phyloP scores from a whole-genome alignment of 202 grass and related monocot species.

The Elaeis oleifera region DNA sequence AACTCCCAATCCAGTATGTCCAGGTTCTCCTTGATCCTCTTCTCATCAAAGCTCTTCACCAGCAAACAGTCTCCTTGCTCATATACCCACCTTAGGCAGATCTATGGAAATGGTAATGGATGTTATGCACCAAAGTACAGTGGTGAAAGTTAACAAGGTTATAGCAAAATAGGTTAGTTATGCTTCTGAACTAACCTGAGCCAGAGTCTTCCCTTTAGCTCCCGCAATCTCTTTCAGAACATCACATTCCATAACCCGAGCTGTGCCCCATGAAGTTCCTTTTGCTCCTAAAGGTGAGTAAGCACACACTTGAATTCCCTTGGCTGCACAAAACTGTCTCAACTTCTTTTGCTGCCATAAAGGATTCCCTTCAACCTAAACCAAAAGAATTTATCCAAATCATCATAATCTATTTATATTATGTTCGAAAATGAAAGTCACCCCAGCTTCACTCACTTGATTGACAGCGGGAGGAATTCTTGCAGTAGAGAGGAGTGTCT shows the following conservation, averaged over 20 bases:
- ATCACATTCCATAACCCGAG: conserved; percentile 3
- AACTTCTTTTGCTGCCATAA: conserved; percentile 7
- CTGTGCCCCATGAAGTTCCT: neutral
- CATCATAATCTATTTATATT: too few relatives aligned
- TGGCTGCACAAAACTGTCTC: conserved; percentile 2
- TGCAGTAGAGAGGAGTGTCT: conserved; percentile 48
- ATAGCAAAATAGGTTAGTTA: too few relatives aligned
- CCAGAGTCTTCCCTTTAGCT: conserved; percentile 5
- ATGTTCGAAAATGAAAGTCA: too few relatives aligned
- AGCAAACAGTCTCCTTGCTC: conserved; percentile 9
- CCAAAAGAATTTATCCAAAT: too few relatives aligned
- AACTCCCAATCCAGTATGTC: conserved; percentile 7
- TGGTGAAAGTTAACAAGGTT: too few relatives aligned
- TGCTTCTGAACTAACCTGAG: neutral
- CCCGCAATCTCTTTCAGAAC: conserved; percentile 2
- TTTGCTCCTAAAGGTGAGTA: conserved; percentile 6
- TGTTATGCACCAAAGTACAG: too few relatives aligned
- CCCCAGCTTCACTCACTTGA: conserved; percentile 29
- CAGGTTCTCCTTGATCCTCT: conserved; percentile 3
- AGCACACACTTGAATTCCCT: conserved; percentile 1
- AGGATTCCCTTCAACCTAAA: conserved; percentile 5
- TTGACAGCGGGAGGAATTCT: conserved; percentile 52
- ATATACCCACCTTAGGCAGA: conserved; percentile 8
- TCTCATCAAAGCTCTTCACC: conserved; percentile 1
- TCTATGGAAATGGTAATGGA: neutral